Evolutionary conservation across 2,329 filamentous ascomycete species (phyloP).

Genomic region (Cadophora luteo-olivacea): DNA sequence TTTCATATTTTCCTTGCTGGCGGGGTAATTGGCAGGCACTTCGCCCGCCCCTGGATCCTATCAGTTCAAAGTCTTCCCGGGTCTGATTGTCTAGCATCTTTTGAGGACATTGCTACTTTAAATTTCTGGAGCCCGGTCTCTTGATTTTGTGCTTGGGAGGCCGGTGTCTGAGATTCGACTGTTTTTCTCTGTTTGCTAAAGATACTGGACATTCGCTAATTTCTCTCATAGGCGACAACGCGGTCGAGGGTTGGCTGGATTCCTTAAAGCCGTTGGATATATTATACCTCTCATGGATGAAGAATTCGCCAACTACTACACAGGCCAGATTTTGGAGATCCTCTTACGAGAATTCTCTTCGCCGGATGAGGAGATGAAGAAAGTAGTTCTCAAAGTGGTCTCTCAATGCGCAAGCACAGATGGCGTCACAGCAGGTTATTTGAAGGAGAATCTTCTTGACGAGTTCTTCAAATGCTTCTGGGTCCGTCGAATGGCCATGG

Average conservation of each 20-base stretch:
- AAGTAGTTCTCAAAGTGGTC: slow-evolving; percentile 96
- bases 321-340: slow-evolving; percentile 98
- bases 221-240: slow-evolving; percentile 80
- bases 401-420: slow-evolving; percentile 95
- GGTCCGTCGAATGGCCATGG: slow-evolving; percentile 95
- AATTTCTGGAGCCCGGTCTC: too few relatives aligned
- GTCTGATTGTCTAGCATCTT: too few relatives aligned
- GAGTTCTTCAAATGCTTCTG: slow-evolving; percentile 99
- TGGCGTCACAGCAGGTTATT: slow-evolving; percentile 91
- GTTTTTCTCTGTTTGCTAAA: neutral
- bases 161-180: too few relatives aligned
- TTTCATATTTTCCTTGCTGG: too few relatives aligned
- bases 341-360: slow-evolving; percentile 94
- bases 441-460: slow-evolving; percentile 92
- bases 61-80: too few relatives aligned
- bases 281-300: slow-evolving; percentile 99
- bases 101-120: too few relatives aligned
- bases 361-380: slow-evolving; percentile 99
- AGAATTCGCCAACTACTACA: slow-evolving; percentile 99
- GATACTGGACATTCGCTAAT: slow-evolving; percentile 15
- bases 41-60: too few relatives aligned
- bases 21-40: too few relatives aligned
- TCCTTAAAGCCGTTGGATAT: slow-evolving; percentile 96
- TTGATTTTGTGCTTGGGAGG: too few relatives aligned
- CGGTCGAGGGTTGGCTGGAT: slow-evolving; percentile 93